Percentiles rank a stretch among this genome's conserved stretches.
phyloP scores from a whole-genome alignment of 2,329 filamentous ascomycete genomes.

The Hortaea werneckii region DNA sequence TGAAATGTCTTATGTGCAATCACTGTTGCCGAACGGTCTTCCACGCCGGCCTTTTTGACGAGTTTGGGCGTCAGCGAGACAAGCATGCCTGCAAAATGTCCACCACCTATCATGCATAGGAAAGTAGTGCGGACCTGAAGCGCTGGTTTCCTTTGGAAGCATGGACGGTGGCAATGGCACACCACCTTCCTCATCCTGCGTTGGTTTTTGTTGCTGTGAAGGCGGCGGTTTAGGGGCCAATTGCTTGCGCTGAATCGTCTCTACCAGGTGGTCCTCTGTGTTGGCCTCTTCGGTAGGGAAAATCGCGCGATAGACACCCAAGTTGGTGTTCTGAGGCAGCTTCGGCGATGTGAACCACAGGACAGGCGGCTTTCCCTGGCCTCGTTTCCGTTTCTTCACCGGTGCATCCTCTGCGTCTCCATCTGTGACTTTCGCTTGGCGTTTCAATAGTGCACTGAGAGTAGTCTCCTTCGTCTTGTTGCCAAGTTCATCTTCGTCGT shows the following conservation, averaged over 20 bases:
- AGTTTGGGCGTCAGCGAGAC: constrained; percentile 76
- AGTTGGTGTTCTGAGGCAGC: constrained; percentile 65
- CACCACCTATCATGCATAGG: constrained; percentile 95
- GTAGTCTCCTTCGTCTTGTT: constrained; percentile 54
- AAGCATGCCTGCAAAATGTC: constrained; percentile 95
- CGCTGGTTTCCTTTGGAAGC: constrained; percentile 35
- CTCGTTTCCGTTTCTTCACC: constrained; percentile 41
- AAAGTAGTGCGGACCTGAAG: constrained; percentile 76
- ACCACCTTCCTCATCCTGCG: constrained; percentile 43
- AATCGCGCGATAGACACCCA: constrained; percentile 77
- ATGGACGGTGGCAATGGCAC: constrained; percentile 39
- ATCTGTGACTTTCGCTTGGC: constrained; percentile 64
- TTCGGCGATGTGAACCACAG: constrained; percentile 75
- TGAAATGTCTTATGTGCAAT: constrained; percentile 97
- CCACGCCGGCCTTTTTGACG: constrained; percentile 58
- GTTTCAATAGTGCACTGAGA: constrained; percentile 67
- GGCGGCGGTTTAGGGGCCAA: constrained; percentile 49
- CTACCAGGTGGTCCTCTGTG: constrained; percentile 49
- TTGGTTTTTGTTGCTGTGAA: constrained; percentile 32
- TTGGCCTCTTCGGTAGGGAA: constrained; percentile 64
- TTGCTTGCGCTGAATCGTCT: constrained; percentile 67
- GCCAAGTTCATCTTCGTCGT: constrained; percentile 33
- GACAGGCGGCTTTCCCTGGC: constrained; percentile 60
- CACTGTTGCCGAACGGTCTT: constrained; percentile 78
- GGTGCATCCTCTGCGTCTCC: constrained; percentile 39